A percentile compares a stretch with the other conserved stretches of the same genome.
phyloP scores from a whole-genome alignment of 306 rosid genomes.

The Malus sieversii region DNA sequence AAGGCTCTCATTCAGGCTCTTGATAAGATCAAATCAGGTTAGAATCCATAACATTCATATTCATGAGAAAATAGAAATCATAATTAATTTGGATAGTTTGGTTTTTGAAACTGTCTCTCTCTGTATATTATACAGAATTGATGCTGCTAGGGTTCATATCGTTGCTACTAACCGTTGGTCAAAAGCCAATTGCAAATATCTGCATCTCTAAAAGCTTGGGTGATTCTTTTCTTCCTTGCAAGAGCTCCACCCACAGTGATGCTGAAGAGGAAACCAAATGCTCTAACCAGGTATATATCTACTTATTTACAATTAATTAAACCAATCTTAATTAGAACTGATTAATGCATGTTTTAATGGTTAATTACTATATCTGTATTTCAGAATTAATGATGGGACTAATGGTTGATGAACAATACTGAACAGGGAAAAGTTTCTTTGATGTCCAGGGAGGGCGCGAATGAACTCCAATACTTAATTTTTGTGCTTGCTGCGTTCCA shows the following conservation, averaged over 20 bases:
- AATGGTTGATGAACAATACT: background rate
- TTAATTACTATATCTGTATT: too few species aligned
- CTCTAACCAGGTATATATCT: slow-evolving; percentile 18
- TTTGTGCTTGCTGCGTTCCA: slow-evolving; percentile 41
- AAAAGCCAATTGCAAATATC: slow-evolving; percentile 36
- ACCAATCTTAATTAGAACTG: background rate
- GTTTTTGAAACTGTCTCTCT: too few species aligned
- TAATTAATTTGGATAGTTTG: too few species aligned
- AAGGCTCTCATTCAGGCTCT: slow-evolving; percentile 41
- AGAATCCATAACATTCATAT: background rate
- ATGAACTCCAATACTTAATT: slow-evolving; percentile 35
- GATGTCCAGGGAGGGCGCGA: slow-evolving; percentile 33
- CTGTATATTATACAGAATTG: slow-evolving; percentile 24
- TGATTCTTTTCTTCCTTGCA: slow-evolving; percentile 39
- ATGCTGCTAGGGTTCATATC: slow-evolving; percentile 48
- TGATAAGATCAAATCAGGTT: slow-evolving; percentile 48
- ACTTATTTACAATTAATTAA: background rate
- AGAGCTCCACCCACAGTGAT: background rate
- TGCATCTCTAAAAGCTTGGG: slow-evolving; percentile 38
- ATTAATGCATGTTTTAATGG: background rate
- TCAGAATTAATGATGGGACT: too few species aligned
- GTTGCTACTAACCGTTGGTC: slow-evolving; percentile 32
- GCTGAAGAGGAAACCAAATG: slow-evolving; percentile 36
- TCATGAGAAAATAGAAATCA: too few species aligned
- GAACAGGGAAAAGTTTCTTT: slow-evolving; percentile 37